A percentile compares a stretch with the other conserved stretches of the same genome.
Evolutionary conservation across 768 basidiomycete genomes (phyloP).

Genomic region (Lactifluus echinatus): DNA sequence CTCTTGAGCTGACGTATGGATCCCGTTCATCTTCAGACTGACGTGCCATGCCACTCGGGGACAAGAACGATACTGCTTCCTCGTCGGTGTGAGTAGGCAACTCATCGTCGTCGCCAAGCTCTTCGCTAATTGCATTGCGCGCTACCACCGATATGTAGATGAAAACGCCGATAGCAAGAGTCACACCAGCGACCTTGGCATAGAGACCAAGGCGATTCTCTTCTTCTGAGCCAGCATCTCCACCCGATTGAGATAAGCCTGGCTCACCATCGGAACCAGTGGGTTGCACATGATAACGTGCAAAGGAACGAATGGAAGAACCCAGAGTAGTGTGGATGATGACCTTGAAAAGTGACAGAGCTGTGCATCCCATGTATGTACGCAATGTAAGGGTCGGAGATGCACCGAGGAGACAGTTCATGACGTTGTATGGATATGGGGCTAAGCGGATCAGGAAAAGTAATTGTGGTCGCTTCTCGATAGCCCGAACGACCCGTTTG

Average conservation of each 20-base stretch:
- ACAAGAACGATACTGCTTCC: slow-evolving; percentile 19
- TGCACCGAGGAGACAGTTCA: slow-evolving; percentile 89
- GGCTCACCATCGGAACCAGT: slow-evolving; percentile 23
- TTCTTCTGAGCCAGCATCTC: slow-evolving; percentile 22
- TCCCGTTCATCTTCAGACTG: slow-evolving; percentile 13
- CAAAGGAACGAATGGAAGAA: slow-evolving; percentile 77
- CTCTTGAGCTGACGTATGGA: slow-evolving; percentile 4
- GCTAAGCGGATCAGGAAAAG: slow-evolving; percentile 88
- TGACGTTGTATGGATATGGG: slow-evolving; percentile 90
- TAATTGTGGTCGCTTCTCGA: slow-evolving; percentile 79
- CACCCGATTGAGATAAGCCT: slow-evolving; percentile 1
- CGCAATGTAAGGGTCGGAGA: slow-evolving; percentile 71
- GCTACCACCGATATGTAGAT: slow-evolving; percentile 77
- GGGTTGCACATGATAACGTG: slow-evolving; percentile 42
- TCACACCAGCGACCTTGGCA: slow-evolving; percentile 62
- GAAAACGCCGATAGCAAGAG: slow-evolving; percentile 65
- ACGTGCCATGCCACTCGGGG: slow-evolving; percentile 9
- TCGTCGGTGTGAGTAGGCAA: slow-evolving; percentile 19
- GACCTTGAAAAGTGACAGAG: slow-evolving; percentile 80
- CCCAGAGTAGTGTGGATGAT: slow-evolving; percentile 88
- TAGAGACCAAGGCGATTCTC: slow-evolving; percentile 45
- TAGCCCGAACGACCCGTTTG: slow-evolving; percentile 74
- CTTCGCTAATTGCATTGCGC: slow-evolving; percentile 51
- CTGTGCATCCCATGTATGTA: slow-evolving; percentile 75
- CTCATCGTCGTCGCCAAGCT: slow-evolving; percentile 40